Base-by-base conservation (phyloP, 2,329 filamentous ascomycete genomes). In the Gyromitra esculenta region DNA sequence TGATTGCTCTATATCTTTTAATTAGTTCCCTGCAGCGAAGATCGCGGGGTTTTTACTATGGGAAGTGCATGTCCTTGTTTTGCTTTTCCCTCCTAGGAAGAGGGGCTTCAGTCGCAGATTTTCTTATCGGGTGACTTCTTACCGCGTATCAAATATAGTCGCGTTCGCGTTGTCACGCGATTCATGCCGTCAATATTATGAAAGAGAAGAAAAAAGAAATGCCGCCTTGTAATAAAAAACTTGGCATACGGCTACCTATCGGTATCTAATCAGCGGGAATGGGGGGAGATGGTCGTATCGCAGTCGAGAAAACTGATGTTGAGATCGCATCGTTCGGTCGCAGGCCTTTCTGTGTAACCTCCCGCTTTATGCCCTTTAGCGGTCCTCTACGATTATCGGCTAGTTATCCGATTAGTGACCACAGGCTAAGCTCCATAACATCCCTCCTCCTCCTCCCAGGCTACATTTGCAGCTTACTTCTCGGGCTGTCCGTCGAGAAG, bases 141-240 rank as follows among this genome's bases (percentile, higher is more conserved):
- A 70, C 72, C 66, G 72, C 72, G 72, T 75, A 75, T 75, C 72
- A 75, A 37, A 57, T 13, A 57, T 62, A 31, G 72, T 75, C 72
- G 72, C 72, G 72, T 56, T 75, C 72, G 72, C 72, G 72, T 75
- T 69, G 72, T 75, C 72, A 75, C 72, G 72, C 72, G 72, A 71
- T 75, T 75, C 39, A 75, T 70, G 65, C 57, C 41, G 72, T 75
- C 66, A 63, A 70, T 59, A 74, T 64, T 43, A 60, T 41, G 57
- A 59, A 68, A 69, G 18, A 65, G 25, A 31, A 31, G 25, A 4
- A 31, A 31, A 31, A 31, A 31, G 25, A 54, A 37, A 64, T 59
- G 39, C 57, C 66, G 66, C 50, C 66, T 71, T 65, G 59, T 64
- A 57, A 31, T 31, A 4, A 31, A 31, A 75, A 35, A 75, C 65